Conservation (phyloP, 2,329 filamentous ascomycete species). For the Fusarium foetens region DNA sequence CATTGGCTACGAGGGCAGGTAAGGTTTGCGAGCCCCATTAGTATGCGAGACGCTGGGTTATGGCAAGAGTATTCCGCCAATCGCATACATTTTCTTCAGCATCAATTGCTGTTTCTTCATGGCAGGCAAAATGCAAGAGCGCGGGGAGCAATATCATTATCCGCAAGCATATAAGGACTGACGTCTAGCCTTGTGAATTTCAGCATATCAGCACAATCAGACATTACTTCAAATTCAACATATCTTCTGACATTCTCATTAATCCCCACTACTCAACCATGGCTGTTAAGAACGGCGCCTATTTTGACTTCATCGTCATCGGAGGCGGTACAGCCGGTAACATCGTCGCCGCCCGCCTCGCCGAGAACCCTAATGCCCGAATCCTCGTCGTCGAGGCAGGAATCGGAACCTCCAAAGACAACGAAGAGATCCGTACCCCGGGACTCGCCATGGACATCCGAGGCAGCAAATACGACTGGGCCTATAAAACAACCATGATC, state of each 20-base stretch:
- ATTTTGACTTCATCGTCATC: background rate
- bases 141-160: background rate
- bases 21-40: background rate
- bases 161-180: background rate
- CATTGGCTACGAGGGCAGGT: background rate
- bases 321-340: conserved; percentile 49
- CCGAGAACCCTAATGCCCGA: conserved; percentile 51
- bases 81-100: background rate
- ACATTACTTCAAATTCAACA: too few species aligned
- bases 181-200: background rate
- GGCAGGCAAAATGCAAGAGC: background rate
- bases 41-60: background rate
- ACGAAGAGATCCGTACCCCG: background rate
- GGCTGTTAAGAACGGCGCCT: background rate
- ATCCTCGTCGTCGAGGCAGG: conserved; percentile 62
- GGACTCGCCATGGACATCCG: conserved; percentile 61
- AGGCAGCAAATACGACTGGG: conserved; percentile 67
- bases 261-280: background rate
- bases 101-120: background rate
- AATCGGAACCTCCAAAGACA: conserved; percentile 23
- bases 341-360: conserved; percentile 50
- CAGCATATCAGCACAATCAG: background rate
- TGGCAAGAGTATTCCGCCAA: background rate
- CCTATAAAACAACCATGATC: conserved; percentile 70
- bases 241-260: too few species aligned